phyloP scores from a whole-genome alignment of 805 yeast genomes.

The Saccharomycopsis guyanensis region DNA sequence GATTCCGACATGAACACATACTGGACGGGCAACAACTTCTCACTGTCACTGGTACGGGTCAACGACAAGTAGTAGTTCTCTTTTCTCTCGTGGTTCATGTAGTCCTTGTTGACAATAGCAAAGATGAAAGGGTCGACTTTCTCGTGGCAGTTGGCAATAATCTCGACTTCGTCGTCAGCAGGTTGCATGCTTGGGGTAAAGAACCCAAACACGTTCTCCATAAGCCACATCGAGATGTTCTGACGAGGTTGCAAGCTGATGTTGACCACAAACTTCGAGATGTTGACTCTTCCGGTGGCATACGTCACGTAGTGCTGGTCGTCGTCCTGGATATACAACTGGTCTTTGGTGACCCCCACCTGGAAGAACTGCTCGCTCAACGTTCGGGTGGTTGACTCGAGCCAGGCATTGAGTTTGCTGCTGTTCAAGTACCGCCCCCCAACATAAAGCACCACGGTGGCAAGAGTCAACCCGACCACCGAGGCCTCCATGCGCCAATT shows the following conservation, averaged over 20 bases:
- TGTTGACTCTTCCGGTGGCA: slow-evolving; percentile 83
- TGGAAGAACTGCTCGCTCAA: slow-evolving; percentile 67
- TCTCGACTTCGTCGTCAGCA: slow-evolving; percentile 52
- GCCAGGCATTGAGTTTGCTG: slow-evolving; percentile 39
- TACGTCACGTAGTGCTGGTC: slow-evolving; percentile 57
- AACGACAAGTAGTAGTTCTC: slow-evolving; percentile 76
- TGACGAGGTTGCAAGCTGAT: slow-evolving; percentile 72
- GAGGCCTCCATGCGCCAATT: slow-evolving; percentile 73
- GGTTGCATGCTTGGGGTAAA: slow-evolving; percentile 44
- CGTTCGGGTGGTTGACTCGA: slow-evolving; percentile 43
- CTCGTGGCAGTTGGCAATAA: slow-evolving; percentile 49
- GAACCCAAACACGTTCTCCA: slow-evolving; percentile 55
- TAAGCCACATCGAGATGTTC: slow-evolving; percentile 57
- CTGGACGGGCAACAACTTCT: slow-evolving; percentile 58
- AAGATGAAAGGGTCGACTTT: slow-evolving; percentile 51
- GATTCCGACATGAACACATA: slow-evolving; percentile 88
- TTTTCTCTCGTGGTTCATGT: slow-evolving; percentile 70
- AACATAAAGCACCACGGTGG: slow-evolving; percentile 43
- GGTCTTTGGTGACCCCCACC: slow-evolving; percentile 50
- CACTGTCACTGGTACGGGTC: slow-evolving; percentile 71
- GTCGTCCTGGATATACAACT: slow-evolving; percentile 52
- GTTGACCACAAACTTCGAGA: slow-evolving; percentile 53
- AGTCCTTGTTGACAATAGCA: slow-evolving; percentile 77
- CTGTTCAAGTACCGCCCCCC: slow-evolving; percentile 57
- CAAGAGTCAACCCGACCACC: slow-evolving; percentile 43